These are phyloP conservation scores for Dothidotthia symphoricarpi DNA, from an alignment of 2,329 filamentous ascomycete species.

Conservation along the genomic window DNA sequence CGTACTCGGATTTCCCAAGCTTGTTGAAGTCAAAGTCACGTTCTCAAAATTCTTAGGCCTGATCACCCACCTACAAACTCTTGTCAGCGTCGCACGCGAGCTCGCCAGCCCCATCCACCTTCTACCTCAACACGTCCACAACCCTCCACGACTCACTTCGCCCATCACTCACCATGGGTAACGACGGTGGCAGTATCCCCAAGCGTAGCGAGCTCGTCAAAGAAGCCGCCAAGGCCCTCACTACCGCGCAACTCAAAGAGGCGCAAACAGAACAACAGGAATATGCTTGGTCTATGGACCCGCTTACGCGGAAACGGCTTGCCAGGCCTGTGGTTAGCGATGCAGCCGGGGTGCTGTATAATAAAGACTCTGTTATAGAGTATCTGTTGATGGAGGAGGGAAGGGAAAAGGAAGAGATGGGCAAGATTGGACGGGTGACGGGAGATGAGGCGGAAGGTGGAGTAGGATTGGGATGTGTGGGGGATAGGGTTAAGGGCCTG, in stretches of 20 bases:
- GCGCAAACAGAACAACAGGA: conserved; percentile 79
- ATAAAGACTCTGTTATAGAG: conserved; percentile 85
- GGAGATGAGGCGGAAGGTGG: conserved; percentile 57
- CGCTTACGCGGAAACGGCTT: conserved; percentile 76
- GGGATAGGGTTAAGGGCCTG: conserved; percentile 69
- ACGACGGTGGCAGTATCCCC: conserved; percentile 94
- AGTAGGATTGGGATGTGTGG: conserved; percentile 47
- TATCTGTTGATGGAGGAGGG: conserved; percentile 59
- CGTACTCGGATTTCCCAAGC: too few species aligned
- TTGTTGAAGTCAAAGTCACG: too few species aligned
- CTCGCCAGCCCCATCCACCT: background rate
- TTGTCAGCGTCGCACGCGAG: too few species aligned
- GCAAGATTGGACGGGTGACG: conserved; percentile 42
- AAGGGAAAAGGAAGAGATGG: conserved; percentile 60
- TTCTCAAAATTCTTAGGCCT: too few species aligned
- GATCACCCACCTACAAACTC: too few species aligned
- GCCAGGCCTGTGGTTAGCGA: conserved; percentile 79
- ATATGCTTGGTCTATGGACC: conserved; percentile 84
- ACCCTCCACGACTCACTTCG: background rate
- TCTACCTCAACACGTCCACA: background rate
- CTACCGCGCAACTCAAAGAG: conserved; percentile 83
- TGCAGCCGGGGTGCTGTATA: conserved; percentile 80
- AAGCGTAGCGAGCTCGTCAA: conserved; percentile 95
- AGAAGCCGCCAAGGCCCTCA: conserved; percentile 79
- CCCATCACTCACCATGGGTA: conserved; percentile 66